Base-by-base conservation (phyloP, 805 yeast species). In the Debaryomyces prosopidis region DNA sequence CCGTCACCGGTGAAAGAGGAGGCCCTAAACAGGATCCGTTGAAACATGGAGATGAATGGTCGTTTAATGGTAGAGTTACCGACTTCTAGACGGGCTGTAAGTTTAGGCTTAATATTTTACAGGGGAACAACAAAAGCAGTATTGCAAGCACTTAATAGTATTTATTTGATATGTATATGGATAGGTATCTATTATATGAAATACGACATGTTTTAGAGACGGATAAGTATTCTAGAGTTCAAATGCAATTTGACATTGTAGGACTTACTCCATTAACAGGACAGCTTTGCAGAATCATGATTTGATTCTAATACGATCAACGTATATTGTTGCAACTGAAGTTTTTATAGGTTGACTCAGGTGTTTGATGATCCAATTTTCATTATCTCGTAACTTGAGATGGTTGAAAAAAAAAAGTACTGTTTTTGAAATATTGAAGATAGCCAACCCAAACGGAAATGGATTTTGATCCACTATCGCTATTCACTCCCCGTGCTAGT, bases 21-120 rank as follows among this genome's bases (percentile, higher is more conserved):
- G 99, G 99, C 0, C 99, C 99, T 19, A 94, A 94, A 60, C 98
- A 94, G 65, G 97, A 94, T 60, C 99, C 99, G 0, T 75, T 89
- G 51, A 81, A 83, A 57, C 92, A 89, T 57, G 90, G 90, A 14
- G 66, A 65, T 41, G 98, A 91, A 57, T 94, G 95, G 81, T 85
- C 97, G 7, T 94, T 85, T 65, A 92, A 94, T 60, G 99, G 99
- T 0, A 80, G 98, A 61, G 97, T 89, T 26, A 92, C 98, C 1
- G 99, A 94, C 63, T 94, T 94, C 59, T 94, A 54, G 44, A 6
- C 11, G n/a, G 28, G 36, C 19, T 15, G 39, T 4, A n/a, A 35
- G 23, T n/a, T 23, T 23, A 23, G n/a, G n/a, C n/a, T n/a, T n/a
- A 23, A 23, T 23, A 7, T 23, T 23, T 7, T 10, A 7, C 26